phyloP scores from a whole-genome alignment of 2,329 filamentous ascomycete species.

The Cucurbitaria berberidis region DNA sequence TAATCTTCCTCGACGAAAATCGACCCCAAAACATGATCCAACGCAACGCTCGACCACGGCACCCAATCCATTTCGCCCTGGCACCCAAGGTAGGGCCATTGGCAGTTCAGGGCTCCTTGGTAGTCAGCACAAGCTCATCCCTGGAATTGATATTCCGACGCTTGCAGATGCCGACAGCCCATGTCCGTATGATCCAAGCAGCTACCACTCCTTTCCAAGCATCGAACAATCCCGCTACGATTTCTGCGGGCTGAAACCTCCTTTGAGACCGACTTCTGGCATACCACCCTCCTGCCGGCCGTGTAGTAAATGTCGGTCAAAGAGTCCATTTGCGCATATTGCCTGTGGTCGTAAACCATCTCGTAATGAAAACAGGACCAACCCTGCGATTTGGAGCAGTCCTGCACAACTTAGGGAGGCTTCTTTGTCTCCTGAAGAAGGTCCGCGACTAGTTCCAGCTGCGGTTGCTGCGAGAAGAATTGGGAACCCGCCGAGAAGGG shows the following conservation, averaged over 20 bases:
- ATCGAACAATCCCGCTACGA: constrained; percentile 21
- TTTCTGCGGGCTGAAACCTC: constrained; percentile 23
- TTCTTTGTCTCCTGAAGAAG: constrained; percentile 6
- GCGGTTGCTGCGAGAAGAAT: constrained; percentile 14
- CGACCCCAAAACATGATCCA: not conserved
- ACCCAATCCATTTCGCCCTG: not conserved
- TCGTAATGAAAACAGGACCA: not conserved
- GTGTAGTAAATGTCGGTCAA: constrained; percentile 19
- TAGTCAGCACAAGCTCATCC: not conserved
- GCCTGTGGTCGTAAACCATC: not conserved
- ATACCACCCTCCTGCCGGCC: constrained; percentile 3
- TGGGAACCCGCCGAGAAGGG: constrained; percentile 18
- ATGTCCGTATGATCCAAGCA: constrained; percentile 26
- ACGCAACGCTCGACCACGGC: constrained; percentile 4
- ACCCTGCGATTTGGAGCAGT: not conserved
- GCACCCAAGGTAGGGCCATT: not conserved
- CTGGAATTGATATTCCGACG: constrained; percentile 11
- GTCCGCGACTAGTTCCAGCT: constrained; percentile 12
- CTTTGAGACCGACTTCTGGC: not conserved
- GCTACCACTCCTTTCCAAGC: constrained; percentile 25
- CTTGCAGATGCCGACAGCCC: constrained; percentile 7
- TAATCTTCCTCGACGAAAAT: constrained; percentile 7
- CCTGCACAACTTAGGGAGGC: not conserved
- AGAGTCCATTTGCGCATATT: constrained; percentile 19
- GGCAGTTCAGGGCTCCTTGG: not conserved